Base-by-base conservation (phyloP, 1,284 basidiomycete genomes). In the Afroboletus lepidellus region DNA sequence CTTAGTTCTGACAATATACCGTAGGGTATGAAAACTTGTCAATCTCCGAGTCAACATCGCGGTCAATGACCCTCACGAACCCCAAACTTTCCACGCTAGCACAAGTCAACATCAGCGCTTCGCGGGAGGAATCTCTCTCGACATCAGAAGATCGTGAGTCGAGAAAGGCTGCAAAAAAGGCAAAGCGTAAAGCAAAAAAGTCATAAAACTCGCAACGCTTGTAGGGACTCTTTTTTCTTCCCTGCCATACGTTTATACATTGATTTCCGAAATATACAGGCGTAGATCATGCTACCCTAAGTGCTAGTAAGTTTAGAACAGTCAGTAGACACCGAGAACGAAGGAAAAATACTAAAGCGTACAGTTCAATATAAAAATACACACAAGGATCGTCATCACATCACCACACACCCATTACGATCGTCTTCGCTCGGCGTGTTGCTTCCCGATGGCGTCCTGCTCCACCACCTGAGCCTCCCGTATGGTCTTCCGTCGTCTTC, bases 371-470 rank as follows among this genome's bases (percentile, higher is more conserved):
- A 56, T 57, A 59, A 58, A 46, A 52, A 67, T 60, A 65, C 57
- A 66, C 15, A 42, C 57, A 38, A 34, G 36, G 30, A 50, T 46
- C 43, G 6, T 25, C 38, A n/a, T 67, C 66, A 79, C 74, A 76
- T 78, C 51, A 78, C 66, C 21, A 69, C 67, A 66, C 76, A 78
- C 34, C 74, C 74, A 3, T 75, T 75, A 16, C 75, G 72, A 41
- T 71, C 69, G 41, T 70, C 73, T 38, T 73, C 60, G 27, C 66
- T 30, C 11, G 61, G 66, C 18, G 69, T 58, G 39, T 55, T 64
- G 24, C 41, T 60, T 39, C 61, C 66, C 21, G 58, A 64, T 3
- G 60, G 55, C 33, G 41, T 41, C 48, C 65, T 64, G 24, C 54
- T 51, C 66, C 66, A 68, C 69, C 66, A 71, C 46, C 43, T 57